Percentiles rank a stretch among this genome's conserved stretches.
Evolutionary conservation across 129 eudicot species (phyloP).

Genomic region (Saussurea involucrata): DNA sequence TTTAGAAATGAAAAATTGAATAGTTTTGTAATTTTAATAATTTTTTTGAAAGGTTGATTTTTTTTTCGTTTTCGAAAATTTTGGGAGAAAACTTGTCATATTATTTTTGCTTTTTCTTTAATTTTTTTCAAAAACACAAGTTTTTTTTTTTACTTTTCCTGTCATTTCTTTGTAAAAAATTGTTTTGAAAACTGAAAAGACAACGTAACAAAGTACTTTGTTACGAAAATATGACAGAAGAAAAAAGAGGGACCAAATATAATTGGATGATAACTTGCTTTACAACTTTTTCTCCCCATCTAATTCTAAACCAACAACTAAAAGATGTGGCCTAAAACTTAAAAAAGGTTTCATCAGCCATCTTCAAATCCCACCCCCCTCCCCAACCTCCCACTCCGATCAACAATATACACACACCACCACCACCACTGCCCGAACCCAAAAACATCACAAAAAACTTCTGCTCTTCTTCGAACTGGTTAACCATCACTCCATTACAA

Average conservation of each 20-base stretch:
- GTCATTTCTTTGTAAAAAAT: too few species aligned
- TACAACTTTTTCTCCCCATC: slow-evolving; percentile 5
- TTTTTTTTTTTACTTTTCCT: too few species aligned
- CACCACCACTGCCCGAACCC: slow-evolving; percentile 18
- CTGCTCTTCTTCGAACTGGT: not conserved
- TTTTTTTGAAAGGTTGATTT: too few species aligned
- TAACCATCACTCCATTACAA: slow-evolving; percentile 63
- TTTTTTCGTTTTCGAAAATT: too few species aligned
- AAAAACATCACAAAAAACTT: slow-evolving; percentile 9
- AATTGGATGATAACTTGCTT: not conserved
- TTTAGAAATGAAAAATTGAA: too few species aligned
- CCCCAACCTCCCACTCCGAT: not conserved
- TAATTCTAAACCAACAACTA: slow-evolving; percentile 13
- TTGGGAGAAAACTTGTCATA: too few species aligned
- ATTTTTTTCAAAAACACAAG: too few species aligned
- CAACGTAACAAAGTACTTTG: not conserved
- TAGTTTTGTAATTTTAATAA: too few species aligned
- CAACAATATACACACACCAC: slow-evolving; percentile 25
- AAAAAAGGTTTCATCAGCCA: slow-evolving; percentile 11
- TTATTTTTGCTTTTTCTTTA: too few species aligned
- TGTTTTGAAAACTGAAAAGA: too few species aligned
- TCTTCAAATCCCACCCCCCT: slow-evolving; percentile 9
- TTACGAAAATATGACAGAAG: too few species aligned
- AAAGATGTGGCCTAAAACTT: slow-evolving; percentile 25
- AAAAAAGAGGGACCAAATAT: not conserved